Conservation (phyloP, 2,329 filamentous ascomycete genomes). For the Dactylonectria estremocensis region DNA sequence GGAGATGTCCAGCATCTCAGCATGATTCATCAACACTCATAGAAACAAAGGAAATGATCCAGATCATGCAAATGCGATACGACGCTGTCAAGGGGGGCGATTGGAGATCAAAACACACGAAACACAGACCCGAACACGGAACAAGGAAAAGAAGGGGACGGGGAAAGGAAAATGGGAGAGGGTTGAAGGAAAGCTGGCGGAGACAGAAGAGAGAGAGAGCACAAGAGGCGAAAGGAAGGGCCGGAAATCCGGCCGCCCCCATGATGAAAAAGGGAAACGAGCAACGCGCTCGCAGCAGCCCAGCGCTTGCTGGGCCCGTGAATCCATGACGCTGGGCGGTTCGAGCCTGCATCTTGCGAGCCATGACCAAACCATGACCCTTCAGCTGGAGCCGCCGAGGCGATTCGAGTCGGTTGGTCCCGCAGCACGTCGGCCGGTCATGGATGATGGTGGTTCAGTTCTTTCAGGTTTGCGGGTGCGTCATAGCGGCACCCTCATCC, state of each 20-base stretch:
- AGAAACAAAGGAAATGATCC: slow-evolving; percentile 35
- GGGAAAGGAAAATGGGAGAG: slow-evolving; percentile 20
- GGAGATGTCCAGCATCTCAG: slow-evolving; percentile 57
- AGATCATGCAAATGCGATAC: slow-evolving; percentile 27
- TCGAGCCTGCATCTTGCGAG: slow-evolving; percentile 28
- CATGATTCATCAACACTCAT: slow-evolving; percentile 48
- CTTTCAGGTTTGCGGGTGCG: not conserved
- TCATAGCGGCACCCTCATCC: slow-evolving; percentile 16
- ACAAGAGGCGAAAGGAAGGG: slow-evolving; percentile 1
- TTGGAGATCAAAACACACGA: slow-evolving; percentile 27
- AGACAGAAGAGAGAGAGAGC: slow-evolving; percentile 3
- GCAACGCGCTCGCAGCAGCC: slow-evolving; percentile 22
- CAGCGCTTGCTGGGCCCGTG: slow-evolving; percentile 27
- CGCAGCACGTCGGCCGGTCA: slow-evolving; percentile 13
- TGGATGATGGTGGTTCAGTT: not conserved
- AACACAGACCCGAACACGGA: slow-evolving; percentile 30
- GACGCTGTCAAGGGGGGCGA: slow-evolving; percentile 25
- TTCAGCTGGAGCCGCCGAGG: slow-evolving; percentile 25
- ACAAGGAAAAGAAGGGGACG: slow-evolving; percentile 19
- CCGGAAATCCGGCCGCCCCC: slow-evolving; percentile 20
- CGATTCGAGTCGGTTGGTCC: not conserved
- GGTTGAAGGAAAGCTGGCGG: slow-evolving; percentile 23
- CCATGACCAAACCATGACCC: not conserved
- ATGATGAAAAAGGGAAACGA: slow-evolving; percentile 1
- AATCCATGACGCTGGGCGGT: slow-evolving; percentile 19